Evolutionary conservation across 2,329 filamentous ascomycete species (phyloP).

Genomic region (Aureobasidium sp.): DNA sequence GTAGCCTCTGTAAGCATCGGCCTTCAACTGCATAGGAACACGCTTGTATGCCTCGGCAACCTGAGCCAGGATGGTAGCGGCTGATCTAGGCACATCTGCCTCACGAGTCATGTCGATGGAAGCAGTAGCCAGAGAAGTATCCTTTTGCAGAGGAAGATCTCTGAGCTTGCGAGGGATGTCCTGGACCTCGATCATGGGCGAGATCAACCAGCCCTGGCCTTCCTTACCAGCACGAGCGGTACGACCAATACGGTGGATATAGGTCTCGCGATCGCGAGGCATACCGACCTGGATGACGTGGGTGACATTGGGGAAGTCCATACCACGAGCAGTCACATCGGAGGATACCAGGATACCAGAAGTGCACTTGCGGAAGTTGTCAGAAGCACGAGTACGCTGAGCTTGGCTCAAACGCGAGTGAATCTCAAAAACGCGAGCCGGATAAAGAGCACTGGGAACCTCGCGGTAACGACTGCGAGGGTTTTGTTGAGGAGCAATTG

Average conservation of each 20-base stretch:
- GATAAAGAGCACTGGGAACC: conserved; percentile 26
- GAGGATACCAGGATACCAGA: conserved; percentile 49
- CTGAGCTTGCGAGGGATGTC: conserved; percentile 46
- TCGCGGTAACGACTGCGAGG: conserved; percentile 20
- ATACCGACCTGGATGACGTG: conserved; percentile 47
- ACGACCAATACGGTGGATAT: conserved; percentile 46
- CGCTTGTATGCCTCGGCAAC: conserved; percentile 36
- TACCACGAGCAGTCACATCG: conserved; percentile 46
- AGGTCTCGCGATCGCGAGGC: conserved; percentile 39
- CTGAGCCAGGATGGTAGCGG: conserved; percentile 39
- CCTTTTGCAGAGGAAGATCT: conserved; percentile 54
- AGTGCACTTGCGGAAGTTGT: conserved; percentile 59
- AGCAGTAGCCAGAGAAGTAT: conserved; percentile 46
- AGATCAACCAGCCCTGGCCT: conserved; percentile 63
- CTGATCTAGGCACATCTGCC: conserved; percentile 34
- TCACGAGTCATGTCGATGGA: conserved; percentile 37
- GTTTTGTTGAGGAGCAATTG: conserved; percentile 1
- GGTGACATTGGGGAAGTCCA: conserved; percentile 48
- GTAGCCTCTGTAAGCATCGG: conserved; percentile 49
- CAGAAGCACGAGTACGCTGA: conserved; percentile 61
- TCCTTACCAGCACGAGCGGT: conserved; percentile 61
- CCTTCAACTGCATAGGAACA: conserved; percentile 38
- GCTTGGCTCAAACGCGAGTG: conserved; percentile 70
- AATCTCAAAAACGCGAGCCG: conserved; percentile 51
- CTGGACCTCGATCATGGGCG: conserved; percentile 48